Evolutionary conservation across 495 filamentous ascomycete species (phyloP).

Genomic region (Tuber calosporum): DNA sequence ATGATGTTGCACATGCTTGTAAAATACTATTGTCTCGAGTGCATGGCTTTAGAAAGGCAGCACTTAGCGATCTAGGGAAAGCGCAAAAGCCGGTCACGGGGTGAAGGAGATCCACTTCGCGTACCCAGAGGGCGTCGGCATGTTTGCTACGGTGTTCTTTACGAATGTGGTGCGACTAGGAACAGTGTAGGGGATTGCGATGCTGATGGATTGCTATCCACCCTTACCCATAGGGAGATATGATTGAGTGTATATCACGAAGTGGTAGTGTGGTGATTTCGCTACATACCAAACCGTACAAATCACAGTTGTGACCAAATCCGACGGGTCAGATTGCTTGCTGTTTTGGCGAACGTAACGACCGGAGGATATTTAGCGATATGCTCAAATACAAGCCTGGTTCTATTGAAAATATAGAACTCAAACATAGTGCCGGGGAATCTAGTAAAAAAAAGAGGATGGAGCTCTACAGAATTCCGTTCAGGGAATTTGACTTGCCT

Average conservation of each 20-base stretch:
- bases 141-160: conserved; percentile 57
- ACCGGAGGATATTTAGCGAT: conserved; percentile 14
- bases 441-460: conserved; percentile 20
- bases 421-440: conserved; percentile 21
- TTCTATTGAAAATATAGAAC: conserved; percentile 8
- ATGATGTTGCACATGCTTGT: conserved; percentile 45
- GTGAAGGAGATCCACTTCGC: conserved; percentile 54
- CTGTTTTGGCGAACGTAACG: conserved; percentile 18
- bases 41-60: conserved; percentile 45
- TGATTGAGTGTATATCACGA: conserved; percentile 80
- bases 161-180: conserved; percentile 68
- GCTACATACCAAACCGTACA: no score
- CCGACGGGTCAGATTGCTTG: conserved; percentile 23
- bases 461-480: conserved; percentile 18
- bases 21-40: conserved; percentile 50
- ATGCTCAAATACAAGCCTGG: conserved; percentile 19
- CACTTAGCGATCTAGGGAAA: conserved; percentile 53
- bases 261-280: conserved; percentile 58
- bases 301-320: background rate
- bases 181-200: conserved; percentile 62
- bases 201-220: conserved; percentile 74
- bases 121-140: conserved; percentile 53
- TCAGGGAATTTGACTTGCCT: conserved; percentile 30
- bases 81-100: conserved; percentile 53
- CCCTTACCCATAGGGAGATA: conserved; percentile 69